A percentile compares a stretch with the other conserved stretches of the same genome.
Conservation (phyloP, 2,329 filamentous ascomycete species). For the Didymella keratinophila region DNA sequence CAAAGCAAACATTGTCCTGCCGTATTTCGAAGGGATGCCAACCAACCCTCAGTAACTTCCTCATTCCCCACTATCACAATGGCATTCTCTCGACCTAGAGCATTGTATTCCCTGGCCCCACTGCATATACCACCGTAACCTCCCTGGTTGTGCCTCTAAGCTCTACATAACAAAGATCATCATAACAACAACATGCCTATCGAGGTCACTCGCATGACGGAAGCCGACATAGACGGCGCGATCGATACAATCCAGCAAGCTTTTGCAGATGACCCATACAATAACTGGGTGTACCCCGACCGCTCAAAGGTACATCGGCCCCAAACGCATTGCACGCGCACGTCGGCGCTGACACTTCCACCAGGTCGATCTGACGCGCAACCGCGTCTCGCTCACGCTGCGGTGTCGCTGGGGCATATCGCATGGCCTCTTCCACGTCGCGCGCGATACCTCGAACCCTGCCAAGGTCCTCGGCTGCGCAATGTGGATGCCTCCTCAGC, state of each 20-base stretch:
- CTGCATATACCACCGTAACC: neutral
- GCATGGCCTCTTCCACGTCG: conserved; percentile 74
- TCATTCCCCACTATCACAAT: conserved; percentile 26
- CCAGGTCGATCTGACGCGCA: conserved; percentile 67
- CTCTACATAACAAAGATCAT: neutral
- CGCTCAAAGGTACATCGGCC: conserved; percentile 58
- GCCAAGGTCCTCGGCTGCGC: conserved; percentile 70
- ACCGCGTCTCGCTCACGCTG: conserved; percentile 68
- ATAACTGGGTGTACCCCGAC: conserved; percentile 69
- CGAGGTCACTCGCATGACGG: conserved; percentile 63
- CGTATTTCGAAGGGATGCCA: conserved; percentile 4
- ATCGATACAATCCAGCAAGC: conserved; percentile 72
- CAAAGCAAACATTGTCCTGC: neutral
- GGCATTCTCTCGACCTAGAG: conserved; percentile 5
- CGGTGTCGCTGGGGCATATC: conserved; percentile 75
- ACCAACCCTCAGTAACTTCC: conserved; percentile 5
- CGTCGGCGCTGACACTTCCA: neutral
- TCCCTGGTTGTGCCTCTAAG: neutral
- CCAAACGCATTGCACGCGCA: neutral
- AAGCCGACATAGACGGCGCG: conserved; percentile 68
- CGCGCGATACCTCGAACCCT: conserved; percentile 63
- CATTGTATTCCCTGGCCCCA: too few relatives aligned
- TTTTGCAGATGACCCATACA: conserved; percentile 72
- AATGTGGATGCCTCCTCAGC: conserved; percentile 73
- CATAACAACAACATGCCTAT: conserved; percentile 54